Conservation (phyloP, 2,329 filamentous ascomycete species). For the Paracorniculantispora psalliotae region DNA sequence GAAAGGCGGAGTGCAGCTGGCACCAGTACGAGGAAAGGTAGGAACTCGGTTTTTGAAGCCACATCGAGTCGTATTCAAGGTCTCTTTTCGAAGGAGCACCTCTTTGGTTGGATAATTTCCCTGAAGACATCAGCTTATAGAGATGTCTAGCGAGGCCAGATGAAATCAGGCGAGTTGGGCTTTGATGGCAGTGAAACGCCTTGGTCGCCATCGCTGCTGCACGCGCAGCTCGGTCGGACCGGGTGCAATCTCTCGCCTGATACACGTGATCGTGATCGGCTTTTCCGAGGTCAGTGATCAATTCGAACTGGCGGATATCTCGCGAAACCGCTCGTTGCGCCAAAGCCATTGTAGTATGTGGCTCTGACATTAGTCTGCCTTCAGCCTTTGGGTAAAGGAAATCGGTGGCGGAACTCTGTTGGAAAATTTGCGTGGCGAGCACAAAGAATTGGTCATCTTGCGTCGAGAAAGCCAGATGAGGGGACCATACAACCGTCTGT, state of each 20-base stretch:
- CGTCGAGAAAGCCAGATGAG: slow-evolving; percentile 32
- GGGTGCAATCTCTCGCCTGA: slow-evolving; percentile 19
- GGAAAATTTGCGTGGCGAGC: background rate
- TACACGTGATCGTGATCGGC: background rate
- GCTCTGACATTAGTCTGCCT: background rate
- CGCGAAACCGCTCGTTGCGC: slow-evolving; percentile 17
- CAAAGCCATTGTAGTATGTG: background rate
- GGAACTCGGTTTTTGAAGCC: slow-evolving; percentile 6
- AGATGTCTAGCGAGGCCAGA: background rate
- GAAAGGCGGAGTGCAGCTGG: slow-evolving; percentile 17
- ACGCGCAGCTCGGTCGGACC: background rate
- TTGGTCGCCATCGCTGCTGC: background rate
- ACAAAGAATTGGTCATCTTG: slow-evolving; percentile 41
- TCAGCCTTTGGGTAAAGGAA: slow-evolving; percentile 6
- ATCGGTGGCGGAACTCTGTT: background rate
- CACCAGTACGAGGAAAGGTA: slow-evolving; percentile 17
- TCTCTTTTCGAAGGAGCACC: background rate
- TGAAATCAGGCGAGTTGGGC: background rate
- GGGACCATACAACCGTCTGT: slow-evolving; percentile 42
- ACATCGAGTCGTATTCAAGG: slow-evolving; percentile 18
- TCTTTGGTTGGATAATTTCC: background rate
- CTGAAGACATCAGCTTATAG: background rate
- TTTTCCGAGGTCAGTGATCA: background rate
- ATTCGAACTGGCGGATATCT: slow-evolving; percentile 12
- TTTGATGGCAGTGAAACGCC: background rate